Conservation (phyloP, 495 filamentous ascomycete species). For the Friedmanniomyces endolithicus region DNA sequence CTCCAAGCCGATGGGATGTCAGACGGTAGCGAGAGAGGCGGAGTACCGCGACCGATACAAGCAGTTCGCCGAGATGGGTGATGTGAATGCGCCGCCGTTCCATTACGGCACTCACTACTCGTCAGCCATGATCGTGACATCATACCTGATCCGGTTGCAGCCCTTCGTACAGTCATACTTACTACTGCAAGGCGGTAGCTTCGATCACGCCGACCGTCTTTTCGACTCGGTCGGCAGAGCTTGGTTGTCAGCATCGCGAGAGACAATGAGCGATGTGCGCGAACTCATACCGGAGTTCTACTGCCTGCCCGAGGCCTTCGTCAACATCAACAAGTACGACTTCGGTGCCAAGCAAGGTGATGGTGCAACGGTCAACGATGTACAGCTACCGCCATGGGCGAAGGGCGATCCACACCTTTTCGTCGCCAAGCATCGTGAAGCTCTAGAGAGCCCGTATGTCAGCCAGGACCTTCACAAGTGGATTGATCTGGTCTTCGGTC, state of each 20-base stretch:
- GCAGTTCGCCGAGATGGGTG: conserved; percentile 83
- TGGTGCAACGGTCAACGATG: conserved; percentile 66
- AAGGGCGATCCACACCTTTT: conserved; percentile 95
- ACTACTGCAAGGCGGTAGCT: conserved; percentile 91
- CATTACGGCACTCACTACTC: conserved; percentile 99
- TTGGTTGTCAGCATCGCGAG: conserved; percentile 78
- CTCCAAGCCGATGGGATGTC: conserved; percentile 94
- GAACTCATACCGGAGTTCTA: conserved; percentile 96
- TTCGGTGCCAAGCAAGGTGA: conserved; percentile 77
- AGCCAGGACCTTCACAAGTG: conserved; percentile 81
- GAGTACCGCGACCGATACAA: conserved; percentile 75
- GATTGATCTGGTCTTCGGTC: conserved; percentile 94
- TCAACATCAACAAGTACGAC: conserved; percentile 84
- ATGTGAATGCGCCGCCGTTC: conserved; percentile 63
- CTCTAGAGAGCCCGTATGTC: conserved; percentile 87
- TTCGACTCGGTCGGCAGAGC: conserved; percentile 89
- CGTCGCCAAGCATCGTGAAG: conserved; percentile 85
- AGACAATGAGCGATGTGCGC: conserved; percentile 85
- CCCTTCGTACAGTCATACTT: conserved; percentile 94
- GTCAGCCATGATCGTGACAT: conserved; percentile 96
- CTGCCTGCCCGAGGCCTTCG: conserved; percentile 84
- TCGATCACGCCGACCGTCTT: conserved; percentile 88
- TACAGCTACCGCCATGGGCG: conserved; percentile 85
- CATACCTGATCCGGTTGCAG: conserved; percentile 86
- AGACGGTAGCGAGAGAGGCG: conserved; percentile 56